Base-by-base conservation (phyloP, 1,139 yeast genomes). In the Magnusiomyces tetraspermus region DNA sequence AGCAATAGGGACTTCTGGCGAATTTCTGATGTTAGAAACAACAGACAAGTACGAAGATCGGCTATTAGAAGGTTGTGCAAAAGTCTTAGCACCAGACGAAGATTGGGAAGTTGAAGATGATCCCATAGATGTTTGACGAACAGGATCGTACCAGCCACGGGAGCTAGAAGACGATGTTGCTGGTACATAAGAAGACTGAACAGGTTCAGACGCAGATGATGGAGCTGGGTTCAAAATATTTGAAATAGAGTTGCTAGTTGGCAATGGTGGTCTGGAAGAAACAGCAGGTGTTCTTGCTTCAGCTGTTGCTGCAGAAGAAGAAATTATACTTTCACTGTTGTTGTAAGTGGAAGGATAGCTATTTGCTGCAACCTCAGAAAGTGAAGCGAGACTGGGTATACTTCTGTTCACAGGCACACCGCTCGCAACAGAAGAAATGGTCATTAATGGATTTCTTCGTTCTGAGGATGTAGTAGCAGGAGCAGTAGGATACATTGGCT, bases 351-450 rank as follows among this genome's bases (percentile, higher is more conserved):
- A 19, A 45, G 48, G 43, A 24, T 41, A 33, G 31, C 49, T 24
- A 37, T 46, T 42, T 19, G 52, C 45, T 26, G 55, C 46, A 24
- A 38, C 49, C 5, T 46, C 53, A 10, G 53, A 48, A 22, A 51
- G 38, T 11, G 31, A 41, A 5, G 46, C 40, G 8, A 48, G 42
- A 21, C 41, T 49, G 3, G 46, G 50, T 36, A 43, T 33, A 52
- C 48, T 17, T 26, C 42, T 38, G 8, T 21, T 21, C 8, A n/a
- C 11, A 36, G 40, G 17, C 5, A 24, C 3, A 19, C n/a, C 23
- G 15, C 44, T 26, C 24, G 44, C 41, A 11, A 33, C 38, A 11
- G 46, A 17, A 36, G 31, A 40, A 4, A 31, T 17, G 26, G 46
- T 26, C 33, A 24, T 31, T 50, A 36, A 40, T n/a, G 41, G 30